A percentile compares a stretch with the other conserved stretches of the same genome.
Evolutionary conservation across 768 basidiomycete species (phyloP).

Genomic region (Lepiota brunneoincarnata): DNA sequence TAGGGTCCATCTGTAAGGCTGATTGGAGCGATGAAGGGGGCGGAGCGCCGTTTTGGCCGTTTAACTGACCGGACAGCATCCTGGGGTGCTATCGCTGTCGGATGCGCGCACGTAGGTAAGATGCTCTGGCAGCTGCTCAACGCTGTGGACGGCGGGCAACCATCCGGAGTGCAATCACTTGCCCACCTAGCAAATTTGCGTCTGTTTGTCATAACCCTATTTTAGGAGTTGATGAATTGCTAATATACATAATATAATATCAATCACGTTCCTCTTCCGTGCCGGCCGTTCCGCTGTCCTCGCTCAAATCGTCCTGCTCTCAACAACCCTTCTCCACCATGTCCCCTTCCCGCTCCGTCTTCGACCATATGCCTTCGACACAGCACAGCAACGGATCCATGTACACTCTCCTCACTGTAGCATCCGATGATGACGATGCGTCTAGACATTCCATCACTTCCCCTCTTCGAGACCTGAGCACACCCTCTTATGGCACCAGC

Average conservation of each 20-base stretch:
- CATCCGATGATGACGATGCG: constrained; percentile 26
- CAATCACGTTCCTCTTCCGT: neutral
- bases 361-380: constrained; percentile 18
- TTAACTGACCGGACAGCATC: constrained; percentile 36
- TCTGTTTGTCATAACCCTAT: constrained; percentile 29
- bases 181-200: constrained; percentile 27
- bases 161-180: constrained; percentile 13
- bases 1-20: constrained; percentile 68
- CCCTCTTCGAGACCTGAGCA: constrained; percentile 43
- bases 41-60: constrained; percentile 24
- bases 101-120: constrained; percentile 10
- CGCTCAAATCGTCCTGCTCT: constrained; percentile 2
- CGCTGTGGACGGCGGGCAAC: constrained; percentile 28
- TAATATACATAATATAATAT: constrained; percentile 3
- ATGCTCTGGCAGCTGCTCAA: constrained; percentile 23
- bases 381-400: constrained; percentile 28
- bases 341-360: constrained; percentile 20
- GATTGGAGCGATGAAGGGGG: constrained; percentile 55
- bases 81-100: constrained; percentile 10
- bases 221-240: constrained; percentile 20
- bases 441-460: constrained; percentile 26
- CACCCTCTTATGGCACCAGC: constrained; percentile 53
- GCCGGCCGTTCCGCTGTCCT: neutral
- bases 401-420: constrained; percentile 68
- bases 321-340: constrained; percentile 10